Base-by-base conservation (phyloP, 306 rosid genomes). In the Sphenostylis stenocarpa region DNA sequence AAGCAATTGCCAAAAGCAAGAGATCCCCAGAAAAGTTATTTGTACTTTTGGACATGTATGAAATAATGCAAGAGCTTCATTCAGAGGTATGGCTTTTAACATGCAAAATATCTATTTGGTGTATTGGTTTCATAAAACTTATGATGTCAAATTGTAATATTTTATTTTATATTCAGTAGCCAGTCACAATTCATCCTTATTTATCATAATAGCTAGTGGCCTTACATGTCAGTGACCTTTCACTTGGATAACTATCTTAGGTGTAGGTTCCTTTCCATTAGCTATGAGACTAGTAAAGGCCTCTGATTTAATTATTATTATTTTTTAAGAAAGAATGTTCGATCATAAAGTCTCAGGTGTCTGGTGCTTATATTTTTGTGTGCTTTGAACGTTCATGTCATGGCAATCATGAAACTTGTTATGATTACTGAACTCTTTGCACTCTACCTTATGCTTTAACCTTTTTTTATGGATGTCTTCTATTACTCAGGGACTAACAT, bases 21-120 rank as follows among this genome's bases (percentile, higher is more conserved):
- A 89, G 97, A 84, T 92, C 99, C 31, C 99, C 97, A 0, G 97
- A 95, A 85, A 95, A 92, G 86, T 85, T 95, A 84, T 92, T 92
- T 86, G 97, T 95, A 55, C 97, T 95, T 63, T 75, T 95, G 87
- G 99, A 95, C 86, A 95, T 95, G 97, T 95, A 92, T 70, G 99
- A 95, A 84, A 95, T 92, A 81, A 92, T 95, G 97, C 90, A 89
- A 72, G 97, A 95, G 88, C 97, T 95, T 70, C 97, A 95, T 77
- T 83, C 93, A 9, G 97, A 95, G 99, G 99, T 95, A 80, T 80
- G 75, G 12, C 64, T 69, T 77, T 77, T 51, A 65, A 72, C 24
- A 45, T 67, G 16, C 45, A 68, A 51, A 67, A 51, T 60, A 33
- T 49, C 26, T 21, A n/a, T 36, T 57, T 34, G n/a, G 26, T 48